Conservation (phyloP, 106 monocot species). For the Dactylorhiza incarnata region DNA sequence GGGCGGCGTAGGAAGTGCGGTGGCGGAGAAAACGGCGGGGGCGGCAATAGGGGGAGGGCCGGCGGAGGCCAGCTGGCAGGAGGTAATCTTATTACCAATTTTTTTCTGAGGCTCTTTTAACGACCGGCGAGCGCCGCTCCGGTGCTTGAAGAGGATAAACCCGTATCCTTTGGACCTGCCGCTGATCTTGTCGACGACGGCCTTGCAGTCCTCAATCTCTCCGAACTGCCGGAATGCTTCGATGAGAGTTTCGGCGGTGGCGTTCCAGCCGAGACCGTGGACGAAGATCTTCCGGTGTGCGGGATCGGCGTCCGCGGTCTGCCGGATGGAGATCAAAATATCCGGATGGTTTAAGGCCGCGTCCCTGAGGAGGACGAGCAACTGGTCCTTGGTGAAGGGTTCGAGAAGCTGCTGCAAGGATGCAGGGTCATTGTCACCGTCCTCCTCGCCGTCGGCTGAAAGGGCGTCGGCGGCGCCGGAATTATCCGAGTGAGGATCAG, state of each 20-base stretch:
- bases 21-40: too few relatives aligned
- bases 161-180: constrained; percentile 95
- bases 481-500: constrained; percentile 2
- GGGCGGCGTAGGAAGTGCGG: background rate
- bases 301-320: constrained; percentile 48
- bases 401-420: constrained; percentile 54
- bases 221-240: constrained; percentile 43
- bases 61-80: constrained; percentile 80
- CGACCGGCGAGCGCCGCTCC: constrained; percentile 43
- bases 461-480: background rate
- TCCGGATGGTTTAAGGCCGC: constrained; percentile 40
- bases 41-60: too few relatives aligned
- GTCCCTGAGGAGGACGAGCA: constrained; percentile 52
- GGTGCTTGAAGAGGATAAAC: constrained; percentile 70
- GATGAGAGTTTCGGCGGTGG: constrained; percentile 42
- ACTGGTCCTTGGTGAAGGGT: constrained; percentile 64
- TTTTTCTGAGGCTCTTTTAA: constrained; percentile 75
- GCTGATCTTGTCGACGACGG: constrained; percentile 53
- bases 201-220: constrained; percentile 79
- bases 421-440: constrained; percentile 25
- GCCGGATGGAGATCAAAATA: constrained; percentile 23
- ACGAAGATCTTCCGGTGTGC: constrained; percentile 81
- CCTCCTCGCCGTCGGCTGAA: constrained; percentile 4
- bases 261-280: constrained; percentile 83
- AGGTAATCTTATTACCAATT: constrained; percentile 57